phyloP scores from a whole-genome alignment of 371 early-diverging fungal genomes.

The Dinochytrium kinnereticum region DNA sequence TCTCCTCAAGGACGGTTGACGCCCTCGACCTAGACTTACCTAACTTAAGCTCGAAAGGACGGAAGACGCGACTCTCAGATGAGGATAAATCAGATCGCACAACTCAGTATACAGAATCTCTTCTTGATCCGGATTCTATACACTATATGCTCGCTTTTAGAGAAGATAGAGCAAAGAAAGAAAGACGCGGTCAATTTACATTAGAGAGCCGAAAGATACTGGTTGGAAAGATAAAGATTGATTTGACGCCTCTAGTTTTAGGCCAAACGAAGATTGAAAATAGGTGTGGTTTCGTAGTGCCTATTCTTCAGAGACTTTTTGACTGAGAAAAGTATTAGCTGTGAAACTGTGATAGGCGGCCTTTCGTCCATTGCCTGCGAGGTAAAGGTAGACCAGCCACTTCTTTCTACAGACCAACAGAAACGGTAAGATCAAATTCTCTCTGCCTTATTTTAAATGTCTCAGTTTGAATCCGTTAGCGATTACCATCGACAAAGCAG shows the following conservation, averaged over 20 bases:
- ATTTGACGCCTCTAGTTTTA: slow-evolving; percentile 23
- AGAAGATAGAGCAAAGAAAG: neutral
- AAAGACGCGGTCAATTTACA: slow-evolving; percentile 6
- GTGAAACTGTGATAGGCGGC: slow-evolving; percentile 4
- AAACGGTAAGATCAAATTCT: neutral
- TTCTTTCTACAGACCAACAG: slow-evolving; percentile 4
- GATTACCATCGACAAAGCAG: slow-evolving; percentile 11
- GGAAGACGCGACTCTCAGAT: neutral
- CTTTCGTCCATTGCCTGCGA: neutral
- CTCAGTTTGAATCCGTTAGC: slow-evolving; percentile 21
- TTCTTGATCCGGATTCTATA: slow-evolving; percentile 16
- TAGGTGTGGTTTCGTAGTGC: too few species aligned
- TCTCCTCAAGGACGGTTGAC: neutral
- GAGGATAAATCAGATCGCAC: neutral
- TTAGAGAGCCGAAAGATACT: slow-evolving; percentile 21
- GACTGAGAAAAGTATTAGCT: too few species aligned
- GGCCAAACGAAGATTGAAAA: slow-evolving; percentile 2
- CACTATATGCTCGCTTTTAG: neutral
- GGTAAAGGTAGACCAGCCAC: neutral
- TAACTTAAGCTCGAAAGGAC: neutral
- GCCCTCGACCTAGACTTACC: neutral
- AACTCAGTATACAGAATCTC: neutral
- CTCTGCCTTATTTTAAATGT: neutral
- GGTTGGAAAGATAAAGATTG: slow-evolving; percentile 17
- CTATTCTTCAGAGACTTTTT: too few species aligned